Conservation (phyloP, 2,329 filamentous ascomycete genomes). For the Talaromyces sp. region DNA sequence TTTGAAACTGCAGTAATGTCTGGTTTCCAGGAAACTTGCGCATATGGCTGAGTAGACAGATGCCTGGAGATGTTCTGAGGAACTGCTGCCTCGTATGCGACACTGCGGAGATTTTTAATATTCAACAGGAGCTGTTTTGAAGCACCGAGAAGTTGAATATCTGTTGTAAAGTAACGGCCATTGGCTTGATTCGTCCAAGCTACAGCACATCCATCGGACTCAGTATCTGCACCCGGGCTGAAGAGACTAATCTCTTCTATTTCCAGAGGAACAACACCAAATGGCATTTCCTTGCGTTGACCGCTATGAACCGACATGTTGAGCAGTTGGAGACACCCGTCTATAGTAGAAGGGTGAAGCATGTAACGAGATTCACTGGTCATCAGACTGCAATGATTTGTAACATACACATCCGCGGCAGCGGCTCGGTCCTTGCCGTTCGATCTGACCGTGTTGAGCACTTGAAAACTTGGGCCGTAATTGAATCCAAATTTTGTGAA, state of each 20-base stretch:
- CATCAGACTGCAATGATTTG: background rate
- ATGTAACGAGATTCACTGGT: conserved; percentile 10
- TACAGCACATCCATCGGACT: conserved; percentile 2
- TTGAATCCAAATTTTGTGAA: conserved; percentile 8
- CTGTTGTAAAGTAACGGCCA: conserved; percentile 10
- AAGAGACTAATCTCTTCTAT: conserved; percentile 15
- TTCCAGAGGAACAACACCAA: conserved; percentile 14
- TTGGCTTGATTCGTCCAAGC: conserved; percentile 7
- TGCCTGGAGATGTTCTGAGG: conserved; percentile 4
- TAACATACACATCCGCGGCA: conserved; percentile 4
- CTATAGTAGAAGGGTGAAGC: conserved; percentile 11
- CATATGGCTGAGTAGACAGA: conserved; percentile 11
- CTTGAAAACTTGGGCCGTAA: conserved; percentile 13
- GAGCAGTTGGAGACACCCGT: conserved; percentile 16
- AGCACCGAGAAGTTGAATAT: conserved; percentile 7
- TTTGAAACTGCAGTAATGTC: conserved; percentile 10
- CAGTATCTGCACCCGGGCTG: background rate
- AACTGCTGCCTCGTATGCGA: conserved; percentile 15
- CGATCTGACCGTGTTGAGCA: background rate
- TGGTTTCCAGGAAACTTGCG: conserved; percentile 12
- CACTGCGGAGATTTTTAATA: conserved; percentile 12
- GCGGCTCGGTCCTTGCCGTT: conserved; percentile 2
- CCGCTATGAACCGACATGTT: conserved; percentile 15
- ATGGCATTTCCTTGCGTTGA: conserved; percentile 10
- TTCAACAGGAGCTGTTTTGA: conserved; percentile 12